Evolutionary conservation across 2,329 filamentous ascomycete genomes (phyloP).

Genomic region (Verticillium albo-atrum): DNA sequence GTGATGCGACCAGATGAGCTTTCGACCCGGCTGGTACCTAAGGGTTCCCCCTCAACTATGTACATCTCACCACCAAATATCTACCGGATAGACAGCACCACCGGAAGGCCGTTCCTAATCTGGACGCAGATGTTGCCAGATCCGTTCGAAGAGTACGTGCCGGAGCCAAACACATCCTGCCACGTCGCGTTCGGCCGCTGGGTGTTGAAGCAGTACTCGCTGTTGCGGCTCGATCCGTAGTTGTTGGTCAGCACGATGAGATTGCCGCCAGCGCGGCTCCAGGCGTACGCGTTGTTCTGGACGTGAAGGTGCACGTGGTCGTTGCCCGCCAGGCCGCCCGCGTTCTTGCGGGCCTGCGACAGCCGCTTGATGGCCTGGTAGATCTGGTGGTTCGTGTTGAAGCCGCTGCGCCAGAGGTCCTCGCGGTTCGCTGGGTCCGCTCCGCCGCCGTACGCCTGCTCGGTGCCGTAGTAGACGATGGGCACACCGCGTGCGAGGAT

Average conservation of each 20-base stretch:
- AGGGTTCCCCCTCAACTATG: neutral
- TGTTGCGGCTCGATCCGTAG: conserved; percentile 29
- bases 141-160: conserved; percentile 30
- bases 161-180: conserved; percentile 31
- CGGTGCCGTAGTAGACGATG: conserved; percentile 62
- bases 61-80: neutral
- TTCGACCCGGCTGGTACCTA: neutral
- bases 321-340: conserved; percentile 36
- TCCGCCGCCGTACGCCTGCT: conserved; percentile 52
- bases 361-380: conserved; percentile 43
- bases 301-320: conserved; percentile 40
- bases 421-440: conserved; percentile 50
- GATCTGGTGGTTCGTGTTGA: conserved; percentile 37
- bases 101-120: conserved; percentile 35
- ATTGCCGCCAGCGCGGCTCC: conserved; percentile 36
- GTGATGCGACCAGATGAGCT: neutral
- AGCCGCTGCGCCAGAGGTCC: conserved; percentile 52
- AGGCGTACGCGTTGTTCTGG: conserved; percentile 36
- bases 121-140: conserved; percentile 35
- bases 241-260: conserved; percentile 42
- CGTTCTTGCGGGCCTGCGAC: conserved; percentile 39
- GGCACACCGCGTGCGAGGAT: conserved; percentile 58
- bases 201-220: conserved; percentile 36
- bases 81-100: conserved; percentile 24
- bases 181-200: conserved; percentile 30